Percentiles rank a stretch among this genome's conserved stretches.
Conservation (phyloP, 192 early-diverging fungal genomes). For the Coemansia sp. region DNA sequence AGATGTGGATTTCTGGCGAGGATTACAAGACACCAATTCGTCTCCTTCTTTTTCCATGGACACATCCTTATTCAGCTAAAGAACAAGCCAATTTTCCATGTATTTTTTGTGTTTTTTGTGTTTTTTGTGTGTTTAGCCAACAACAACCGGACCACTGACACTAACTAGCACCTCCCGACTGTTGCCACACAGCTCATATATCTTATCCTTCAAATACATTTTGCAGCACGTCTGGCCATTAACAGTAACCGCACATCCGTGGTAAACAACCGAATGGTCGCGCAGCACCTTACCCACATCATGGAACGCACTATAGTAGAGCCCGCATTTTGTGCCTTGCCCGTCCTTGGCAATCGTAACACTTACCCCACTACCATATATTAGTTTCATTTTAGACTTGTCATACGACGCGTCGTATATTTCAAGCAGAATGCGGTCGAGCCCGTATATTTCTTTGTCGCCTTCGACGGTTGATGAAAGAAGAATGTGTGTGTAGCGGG, state of each 20-base stretch:
- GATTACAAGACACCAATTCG: no score
- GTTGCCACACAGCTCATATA: neutral
- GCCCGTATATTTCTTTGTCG: neutral
- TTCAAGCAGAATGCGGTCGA: neutral
- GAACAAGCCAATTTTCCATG: no score
- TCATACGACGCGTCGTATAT: neutral
- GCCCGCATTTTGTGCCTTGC: neutral
- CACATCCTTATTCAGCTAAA: no score
- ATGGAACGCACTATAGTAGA: neutral
- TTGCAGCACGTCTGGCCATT: neutral
- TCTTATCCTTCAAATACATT: neutral
- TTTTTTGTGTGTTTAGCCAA: neutral
- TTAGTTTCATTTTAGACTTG: neutral
- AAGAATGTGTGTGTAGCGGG: neutral
- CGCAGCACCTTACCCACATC: neutral
- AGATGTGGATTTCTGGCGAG: no score
- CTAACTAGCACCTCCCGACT: neutral
- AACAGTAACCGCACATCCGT: neutral
- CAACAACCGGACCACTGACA: neutral
- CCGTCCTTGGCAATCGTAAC: neutral
- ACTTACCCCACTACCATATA: neutral
- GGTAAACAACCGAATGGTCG: neutral
- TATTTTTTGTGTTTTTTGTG: neutral
- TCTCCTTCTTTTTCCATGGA: no score
- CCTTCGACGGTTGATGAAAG: neutral